A percentile compares a stretch with the other conserved stretches of the same genome.
These are phyloP conservation scores for Penicillium nordicum DNA, from an alignment of 2,329 filamentous ascomycete species.

Conservation along the genomic window DNA sequence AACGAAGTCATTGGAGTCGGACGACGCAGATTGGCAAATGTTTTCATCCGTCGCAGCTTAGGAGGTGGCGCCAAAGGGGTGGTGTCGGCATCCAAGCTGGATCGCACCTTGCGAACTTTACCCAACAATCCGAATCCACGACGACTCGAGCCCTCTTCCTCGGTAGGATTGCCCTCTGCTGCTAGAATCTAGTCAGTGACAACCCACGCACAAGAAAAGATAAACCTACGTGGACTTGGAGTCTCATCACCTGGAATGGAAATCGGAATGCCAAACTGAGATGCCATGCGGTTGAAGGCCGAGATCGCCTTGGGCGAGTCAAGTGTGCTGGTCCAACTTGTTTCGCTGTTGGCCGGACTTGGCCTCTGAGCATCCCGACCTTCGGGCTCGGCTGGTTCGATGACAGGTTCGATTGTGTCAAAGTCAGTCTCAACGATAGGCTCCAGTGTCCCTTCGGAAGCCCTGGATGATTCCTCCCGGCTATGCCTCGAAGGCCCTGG, in stretches of 20 bases:
- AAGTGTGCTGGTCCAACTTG: conserved; percentile 12
- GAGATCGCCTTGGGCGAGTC: conserved; percentile 25
- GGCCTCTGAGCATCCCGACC: too few species aligned
- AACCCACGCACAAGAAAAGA: background rate
- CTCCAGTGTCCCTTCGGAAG: conserved; percentile 3
- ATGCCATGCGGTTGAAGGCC: conserved; percentile 33
- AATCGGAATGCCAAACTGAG: conserved; percentile 21
- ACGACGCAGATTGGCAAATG: conserved; percentile 34
- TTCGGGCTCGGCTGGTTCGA: background rate
- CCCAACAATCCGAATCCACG: conserved; percentile 24
- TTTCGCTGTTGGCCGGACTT: background rate
- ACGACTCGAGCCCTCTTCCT: conserved; percentile 7
- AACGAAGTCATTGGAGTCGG: conserved; percentile 33
- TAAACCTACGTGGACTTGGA: conserved; percentile 7
- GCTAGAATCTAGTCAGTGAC: background rate
- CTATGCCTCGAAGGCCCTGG: conserved; percentile 12
- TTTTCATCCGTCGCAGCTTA: conserved; percentile 40
- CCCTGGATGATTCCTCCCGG: background rate
- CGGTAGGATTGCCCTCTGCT: background rate
- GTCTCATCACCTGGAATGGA: conserved; percentile 11
- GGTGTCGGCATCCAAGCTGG: conserved; percentile 27
- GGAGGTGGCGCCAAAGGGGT: conserved; percentile 14
- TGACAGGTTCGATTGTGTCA: background rate
- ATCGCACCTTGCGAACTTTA: conserved; percentile 37
- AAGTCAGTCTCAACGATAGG: conserved; percentile 2